phyloP scores from a whole-genome alignment of 1,284 basidiomycete genomes.

The Pyrrhoderma lamaoense region DNA sequence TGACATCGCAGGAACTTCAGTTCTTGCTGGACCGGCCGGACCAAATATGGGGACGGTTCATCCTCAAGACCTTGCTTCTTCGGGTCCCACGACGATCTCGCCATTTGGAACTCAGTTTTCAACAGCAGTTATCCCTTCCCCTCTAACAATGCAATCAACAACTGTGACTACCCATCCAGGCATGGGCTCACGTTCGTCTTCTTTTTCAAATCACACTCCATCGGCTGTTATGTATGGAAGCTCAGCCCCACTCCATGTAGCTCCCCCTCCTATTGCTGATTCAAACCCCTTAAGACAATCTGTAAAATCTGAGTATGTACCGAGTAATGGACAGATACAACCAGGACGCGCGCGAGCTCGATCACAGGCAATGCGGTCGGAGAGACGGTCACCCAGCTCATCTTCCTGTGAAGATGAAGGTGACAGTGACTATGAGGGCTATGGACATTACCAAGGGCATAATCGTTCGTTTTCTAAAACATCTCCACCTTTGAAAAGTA shows the following conservation, averaged over 20 bases:
- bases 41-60: constrained; percentile 11
- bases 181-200: constrained; percentile 14
- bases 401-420: constrained; percentile 37
- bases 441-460: constrained; percentile 18
- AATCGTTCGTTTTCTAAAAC: constrained; percentile 23
- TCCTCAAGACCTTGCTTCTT: constrained; percentile 10
- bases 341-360: constrained; percentile 30
- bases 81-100: neutral
- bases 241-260: neutral
- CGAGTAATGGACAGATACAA: neutral
- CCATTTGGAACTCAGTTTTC: neutral
- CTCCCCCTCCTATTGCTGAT: neutral
- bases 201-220: constrained; percentile 11
- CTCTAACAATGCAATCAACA: constrained; percentile 2
- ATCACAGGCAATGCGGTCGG: constrained; percentile 23
- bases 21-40: constrained; percentile 4
- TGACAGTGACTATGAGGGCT: constrained; percentile 32
- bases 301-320: constrained; percentile 11
- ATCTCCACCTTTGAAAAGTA: constrained; percentile 20
- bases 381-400: constrained; percentile 18
- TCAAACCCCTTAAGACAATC: constrained; percentile 4
- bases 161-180: neutral
- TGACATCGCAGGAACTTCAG: neutral
- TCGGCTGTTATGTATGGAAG: constrained; percentile 6
- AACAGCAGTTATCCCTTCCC: neutral